Conservation (phyloP, 352 stramenopile genomes). For the Phytophthora pistaciae region DNA sequence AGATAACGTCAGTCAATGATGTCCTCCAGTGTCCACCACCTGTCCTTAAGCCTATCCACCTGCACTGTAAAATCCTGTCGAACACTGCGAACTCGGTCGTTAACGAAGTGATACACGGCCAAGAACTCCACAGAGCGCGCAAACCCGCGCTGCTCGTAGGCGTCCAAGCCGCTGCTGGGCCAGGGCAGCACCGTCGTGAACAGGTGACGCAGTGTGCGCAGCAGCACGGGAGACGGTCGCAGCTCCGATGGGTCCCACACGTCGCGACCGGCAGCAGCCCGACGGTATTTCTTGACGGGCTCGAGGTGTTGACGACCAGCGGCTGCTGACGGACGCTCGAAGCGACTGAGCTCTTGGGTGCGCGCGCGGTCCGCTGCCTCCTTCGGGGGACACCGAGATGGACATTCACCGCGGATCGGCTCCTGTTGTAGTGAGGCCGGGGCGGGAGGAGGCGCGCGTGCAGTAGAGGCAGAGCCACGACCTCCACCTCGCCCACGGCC, state of each 20-base stretch:
- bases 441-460: neutral
- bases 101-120: slow-evolving; percentile 75
- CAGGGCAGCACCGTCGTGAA: slow-evolving; percentile 49
- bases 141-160: slow-evolving; percentile 7
- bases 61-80: slow-evolving; percentile 81
- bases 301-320: slow-evolving; percentile 11
- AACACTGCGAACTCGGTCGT: slow-evolving; percentile 73
- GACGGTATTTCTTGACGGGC: slow-evolving; percentile 66
- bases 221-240: slow-evolving; percentile 46
- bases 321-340: slow-evolving; percentile 35
- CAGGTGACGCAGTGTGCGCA: slow-evolving; percentile 53
- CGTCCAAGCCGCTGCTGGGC: slow-evolving; percentile 45
- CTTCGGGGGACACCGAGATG: slow-evolving; percentile 37
- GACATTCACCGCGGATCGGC: slow-evolving; percentile 41
- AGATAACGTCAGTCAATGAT: slow-evolving; percentile 11
- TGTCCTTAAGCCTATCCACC: slow-evolving; percentile 26
- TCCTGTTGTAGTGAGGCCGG: slow-evolving; percentile 9
- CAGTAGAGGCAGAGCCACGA: neutral
- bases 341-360: slow-evolving; percentile 56
- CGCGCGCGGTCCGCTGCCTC: slow-evolving; percentile 45
- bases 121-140: slow-evolving; percentile 48
- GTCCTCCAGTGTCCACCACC: slow-evolving; percentile 3
- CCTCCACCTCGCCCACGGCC: slow-evolving; percentile 5
- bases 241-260: slow-evolving; percentile 36
- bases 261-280: slow-evolving; percentile 52